These are phyloP conservation scores for Patellifolia procumbens DNA, from an alignment of 179 eudicot genomes.

Conservation along the genomic window DNA sequence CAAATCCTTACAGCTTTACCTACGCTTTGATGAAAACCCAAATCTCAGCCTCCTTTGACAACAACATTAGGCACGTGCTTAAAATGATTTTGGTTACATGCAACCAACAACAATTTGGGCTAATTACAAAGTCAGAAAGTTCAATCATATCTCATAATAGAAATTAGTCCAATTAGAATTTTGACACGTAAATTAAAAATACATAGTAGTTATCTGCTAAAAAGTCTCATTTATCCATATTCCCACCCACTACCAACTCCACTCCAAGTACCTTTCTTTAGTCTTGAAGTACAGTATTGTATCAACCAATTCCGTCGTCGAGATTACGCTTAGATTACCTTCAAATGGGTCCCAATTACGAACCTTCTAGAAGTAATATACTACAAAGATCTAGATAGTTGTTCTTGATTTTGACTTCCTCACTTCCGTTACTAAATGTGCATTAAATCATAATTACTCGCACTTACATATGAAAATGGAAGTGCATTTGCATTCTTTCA, in stretches of 20 bases:
- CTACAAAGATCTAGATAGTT: too few species aligned
- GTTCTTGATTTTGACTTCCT: too few species aligned
- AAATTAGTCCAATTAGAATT: slow-evolving; percentile 10
- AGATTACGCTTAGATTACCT: background rate
- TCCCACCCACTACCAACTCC: background rate
- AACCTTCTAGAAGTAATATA: background rate
- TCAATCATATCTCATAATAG: slow-evolving; percentile 13
- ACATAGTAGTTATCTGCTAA: background rate
- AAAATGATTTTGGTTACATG: slow-evolving; percentile 12
- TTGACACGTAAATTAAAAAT: background rate
- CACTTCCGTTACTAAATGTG: too few species aligned
- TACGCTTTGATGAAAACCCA: background rate
- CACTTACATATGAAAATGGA: too few species aligned
- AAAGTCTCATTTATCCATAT: background rate
- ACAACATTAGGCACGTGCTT: background rate
- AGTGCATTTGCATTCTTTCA: too few species aligned
- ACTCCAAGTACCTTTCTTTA: too few species aligned
- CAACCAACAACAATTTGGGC: slow-evolving; percentile 21
- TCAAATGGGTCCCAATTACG: background rate
- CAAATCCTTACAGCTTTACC: background rate
- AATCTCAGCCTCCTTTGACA: background rate
- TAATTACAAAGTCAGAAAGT: background rate
- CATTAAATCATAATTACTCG: too few species aligned
- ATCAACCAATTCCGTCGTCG: background rate
- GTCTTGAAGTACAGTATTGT: too few species aligned